phyloP scores from a whole-genome alignment of 371 early-diverging fungal genomes.

The Apophysomyces sp. region DNA sequence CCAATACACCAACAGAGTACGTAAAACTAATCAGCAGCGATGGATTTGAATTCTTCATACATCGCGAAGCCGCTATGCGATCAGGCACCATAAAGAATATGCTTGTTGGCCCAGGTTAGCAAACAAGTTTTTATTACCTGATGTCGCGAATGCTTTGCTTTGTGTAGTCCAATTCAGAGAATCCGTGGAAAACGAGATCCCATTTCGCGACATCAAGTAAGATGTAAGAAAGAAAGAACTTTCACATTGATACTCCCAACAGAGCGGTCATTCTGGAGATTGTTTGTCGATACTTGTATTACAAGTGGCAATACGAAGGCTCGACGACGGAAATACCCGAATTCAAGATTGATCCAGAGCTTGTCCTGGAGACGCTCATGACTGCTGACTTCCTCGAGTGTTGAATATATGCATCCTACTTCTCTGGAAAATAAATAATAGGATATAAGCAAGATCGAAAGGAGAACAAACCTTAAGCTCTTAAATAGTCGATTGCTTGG shows the following conservation, averaged over 20 bases:
- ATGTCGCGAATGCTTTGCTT: background rate
- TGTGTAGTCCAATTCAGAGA: conserved; percentile 85
- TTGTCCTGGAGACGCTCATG: conserved; percentile 92
- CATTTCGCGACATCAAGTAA: conserved; percentile 91
- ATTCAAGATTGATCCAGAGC: conserved; percentile 86
- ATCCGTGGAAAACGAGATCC: conserved; percentile 82
- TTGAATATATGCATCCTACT: conserved; percentile 27
- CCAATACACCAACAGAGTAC: conserved; percentile 38
- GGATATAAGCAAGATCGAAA: too few relatives aligned
- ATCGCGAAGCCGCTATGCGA: conserved; percentile 85
- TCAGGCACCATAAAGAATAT: conserved; percentile 93
- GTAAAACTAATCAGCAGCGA: conserved; percentile 86
- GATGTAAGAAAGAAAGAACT: conserved; percentile 1
- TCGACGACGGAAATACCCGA: conserved; percentile 82
- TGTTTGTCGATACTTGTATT: conserved; percentile 90
- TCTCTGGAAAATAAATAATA: too few relatives aligned
- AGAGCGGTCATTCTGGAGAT: conserved; percentile 87
- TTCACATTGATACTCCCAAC: background rate
- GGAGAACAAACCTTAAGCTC: too few relatives aligned
- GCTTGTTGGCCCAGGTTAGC: conserved; percentile 79
- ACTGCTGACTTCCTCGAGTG: conserved; percentile 94
- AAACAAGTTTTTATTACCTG: background rate
- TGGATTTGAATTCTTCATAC: conserved; percentile 87
- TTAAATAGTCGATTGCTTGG: too few relatives aligned
- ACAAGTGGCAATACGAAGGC: conserved; percentile 69